Evolutionary conservation across 257 asterid species (phyloP), one percentile per base, ranked within the genome.

Genomic region (Solanum medicagineum): DNA sequence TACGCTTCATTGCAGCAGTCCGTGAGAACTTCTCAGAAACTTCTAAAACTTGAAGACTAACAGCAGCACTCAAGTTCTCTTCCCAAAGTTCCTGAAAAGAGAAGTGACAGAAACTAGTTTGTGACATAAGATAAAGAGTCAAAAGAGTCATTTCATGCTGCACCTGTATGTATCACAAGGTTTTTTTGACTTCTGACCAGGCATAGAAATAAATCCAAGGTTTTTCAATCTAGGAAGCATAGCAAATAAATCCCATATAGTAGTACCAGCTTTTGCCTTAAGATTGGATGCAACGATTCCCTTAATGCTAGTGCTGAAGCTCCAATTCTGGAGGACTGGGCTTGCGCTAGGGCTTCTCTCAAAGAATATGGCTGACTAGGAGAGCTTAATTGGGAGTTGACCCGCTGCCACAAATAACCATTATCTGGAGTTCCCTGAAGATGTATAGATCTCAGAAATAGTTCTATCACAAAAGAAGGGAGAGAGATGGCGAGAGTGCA

Each of bases 351-450:
- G 87, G 98, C 99, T 90, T 97, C 99, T 88, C 99, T 91, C 85
- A 97, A 90, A 70, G 99, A 97, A 92, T 95, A 97, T 74, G 99
- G 99, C 86, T 97, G 98, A 91, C 98, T 97, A 26, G 99, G 98
- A 49, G 99, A 97, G 90, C 98, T 97, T 84, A 97, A 90, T 90
- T 95, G 98, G 60, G 99, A 97, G 92, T 91, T 95, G 68, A 97
- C 98, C 88, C 98, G 92, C 88, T 95, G 97, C 99, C 98, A 97
- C 91, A 95, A 91, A 88, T 97, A 95, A 71, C 98, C 99, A 91
- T 95, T 95, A 88, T 97, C 99, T 62, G 99, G 99, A 12, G 99
- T 95, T 84, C 99, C 99, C 90, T 93, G 97, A 85, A 97, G 96
- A 97, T 94, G 94, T 91, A 91, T 92, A 56, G 55, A 86, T 87